Base-by-base conservation (phyloP, 805 yeast species). In the Metschnikowia sp. region DNA sequence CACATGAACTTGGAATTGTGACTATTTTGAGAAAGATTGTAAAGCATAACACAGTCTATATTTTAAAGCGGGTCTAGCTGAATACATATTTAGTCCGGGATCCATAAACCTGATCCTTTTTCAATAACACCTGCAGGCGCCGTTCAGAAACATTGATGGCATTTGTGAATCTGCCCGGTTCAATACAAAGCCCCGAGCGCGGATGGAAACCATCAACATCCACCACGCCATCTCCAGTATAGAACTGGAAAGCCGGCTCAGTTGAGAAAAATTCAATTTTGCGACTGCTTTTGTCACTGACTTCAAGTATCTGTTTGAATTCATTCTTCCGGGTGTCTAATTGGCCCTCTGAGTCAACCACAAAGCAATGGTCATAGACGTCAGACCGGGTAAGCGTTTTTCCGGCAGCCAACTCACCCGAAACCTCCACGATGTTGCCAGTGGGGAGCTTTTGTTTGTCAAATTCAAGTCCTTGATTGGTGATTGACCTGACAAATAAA, bases 241-340 rank as follows among this genome's bases (percentile, higher is more conserved):
- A 83, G 36, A 83, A 68, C 61, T 82, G 87, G 69, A 79, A 81
- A 2, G 81, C 67, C 7, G 88, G 89, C 49, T 83, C 89, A 3
- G 88, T 83, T 8, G 86, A 70, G 13, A 62, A 57, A 8, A 77
- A 75, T 18, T 63, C 62, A 35, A 83, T 57, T 39, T 67, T 64
- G 41, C 75, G 57, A 4, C 82, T 64, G 19, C 64, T 65, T 12
- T 81, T 77, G 53, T 77, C 75, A 26, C 60, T 60, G 9, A 81
- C 78, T 54, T 68, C 72, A 31, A 74, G 63, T 22, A 80, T 65
- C 26, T 65, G 52, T 39, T 56, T 61, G 50, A 76, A 59, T 15
- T 61, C 60, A 4, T 51, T 44, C 6, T 46, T n/a, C 45, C 84
- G 69, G 10, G 86, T 80, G 58, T 82, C 86, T 15, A 77, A 59